Conservation (phyloP, 331 rosid species). For the Saraca asoca region DNA sequence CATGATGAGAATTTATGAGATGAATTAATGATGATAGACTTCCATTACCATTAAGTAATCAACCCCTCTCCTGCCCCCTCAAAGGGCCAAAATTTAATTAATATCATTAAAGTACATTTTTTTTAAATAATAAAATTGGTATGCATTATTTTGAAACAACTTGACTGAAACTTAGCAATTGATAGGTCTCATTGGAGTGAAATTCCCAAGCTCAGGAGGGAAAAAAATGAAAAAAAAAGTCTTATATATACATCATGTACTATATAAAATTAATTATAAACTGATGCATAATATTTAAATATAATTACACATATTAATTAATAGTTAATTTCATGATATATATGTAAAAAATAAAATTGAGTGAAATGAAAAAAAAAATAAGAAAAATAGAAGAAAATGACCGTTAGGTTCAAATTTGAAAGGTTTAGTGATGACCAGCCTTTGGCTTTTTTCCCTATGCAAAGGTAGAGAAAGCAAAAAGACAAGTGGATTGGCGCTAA, state of each 20-base stretch:
- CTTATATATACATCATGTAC: too few relatives aligned
- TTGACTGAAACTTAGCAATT: slow-evolving; percentile 10
- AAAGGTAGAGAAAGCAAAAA: slow-evolving; percentile 38
- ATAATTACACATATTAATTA: too few relatives aligned
- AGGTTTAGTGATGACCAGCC: slow-evolving; percentile 32
- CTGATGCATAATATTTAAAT: too few relatives aligned
- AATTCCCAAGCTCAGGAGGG: background rate
- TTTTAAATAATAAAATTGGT: too few relatives aligned
- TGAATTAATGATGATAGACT: slow-evolving; percentile 36
- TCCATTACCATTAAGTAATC: slow-evolving; percentile 40
- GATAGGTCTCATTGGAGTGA: slow-evolving; percentile 18
- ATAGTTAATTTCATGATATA: too few relatives aligned
- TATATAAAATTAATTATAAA: too few relatives aligned
- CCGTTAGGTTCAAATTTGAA: slow-evolving; percentile 70
- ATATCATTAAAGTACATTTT: background rate
- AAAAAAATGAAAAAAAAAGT: background rate
- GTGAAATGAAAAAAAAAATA: slow-evolving; percentile 36
- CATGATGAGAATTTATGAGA: slow-evolving; percentile 42
- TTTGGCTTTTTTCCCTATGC: slow-evolving; percentile 27
- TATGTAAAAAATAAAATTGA: background rate
- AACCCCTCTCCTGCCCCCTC: background rate
- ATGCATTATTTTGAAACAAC: too few relatives aligned
- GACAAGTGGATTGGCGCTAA: slow-evolving; percentile 44
- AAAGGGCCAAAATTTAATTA: slow-evolving; percentile 29
- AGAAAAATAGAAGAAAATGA: slow-evolving; percentile 37